A percentile compares a stretch with the other conserved stretches of the same genome.
Conservation (phyloP, 768 basidiomycete species). For the Lactarius trivialis region DNA sequence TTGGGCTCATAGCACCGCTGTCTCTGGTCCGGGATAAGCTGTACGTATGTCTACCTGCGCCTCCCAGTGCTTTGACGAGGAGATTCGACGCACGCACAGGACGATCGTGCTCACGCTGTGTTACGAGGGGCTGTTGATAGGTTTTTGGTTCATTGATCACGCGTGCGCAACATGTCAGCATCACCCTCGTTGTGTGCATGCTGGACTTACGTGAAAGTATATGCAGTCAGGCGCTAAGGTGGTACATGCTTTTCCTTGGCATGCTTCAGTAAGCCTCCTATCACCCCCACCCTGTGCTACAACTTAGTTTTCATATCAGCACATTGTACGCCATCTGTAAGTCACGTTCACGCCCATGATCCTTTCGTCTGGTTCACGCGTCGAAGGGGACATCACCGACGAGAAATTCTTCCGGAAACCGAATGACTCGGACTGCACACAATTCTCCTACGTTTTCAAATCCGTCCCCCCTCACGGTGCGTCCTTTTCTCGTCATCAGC, state of each 20-base stretch:
- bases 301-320: slow-evolving; percentile 34
- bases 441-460: slow-evolving; percentile 74
- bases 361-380: neutral
- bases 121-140: slow-evolving; percentile 83
- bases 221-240: slow-evolving; percentile 67
- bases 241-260: slow-evolving; percentile 78
- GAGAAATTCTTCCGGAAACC: slow-evolving; percentile 92
- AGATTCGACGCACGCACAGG: slow-evolving; percentile 34
- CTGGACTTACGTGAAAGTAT: slow-evolving; percentile 5
- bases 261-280: slow-evolving; percentile 63
- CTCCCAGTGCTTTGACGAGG: neutral
- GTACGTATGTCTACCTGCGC: slow-evolving; percentile 39
- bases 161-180: slow-evolving; percentile 45
- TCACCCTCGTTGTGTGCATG: slow-evolving; percentile 2
- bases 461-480: slow-evolving; percentile 64
- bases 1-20: slow-evolving; percentile 81
- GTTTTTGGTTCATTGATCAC: slow-evolving; percentile 94
- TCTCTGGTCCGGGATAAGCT: slow-evolving; percentile 85
- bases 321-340: slow-evolving; percentile 85
- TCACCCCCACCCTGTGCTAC: slow-evolving; percentile 12
- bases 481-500: slow-evolving; percentile 22
- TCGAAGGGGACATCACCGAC: slow-evolving; percentile 84
- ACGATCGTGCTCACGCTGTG: slow-evolving; percentile 77
- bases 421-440: slow-evolving; percentile 90
- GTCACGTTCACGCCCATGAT: slow-evolving; percentile 27